A percentile compares a stretch with the other conserved stretches of the same genome.
phyloP scores from a whole-genome alignment of 345 rosid genomes.

The Pugionium dolabratum region DNA sequence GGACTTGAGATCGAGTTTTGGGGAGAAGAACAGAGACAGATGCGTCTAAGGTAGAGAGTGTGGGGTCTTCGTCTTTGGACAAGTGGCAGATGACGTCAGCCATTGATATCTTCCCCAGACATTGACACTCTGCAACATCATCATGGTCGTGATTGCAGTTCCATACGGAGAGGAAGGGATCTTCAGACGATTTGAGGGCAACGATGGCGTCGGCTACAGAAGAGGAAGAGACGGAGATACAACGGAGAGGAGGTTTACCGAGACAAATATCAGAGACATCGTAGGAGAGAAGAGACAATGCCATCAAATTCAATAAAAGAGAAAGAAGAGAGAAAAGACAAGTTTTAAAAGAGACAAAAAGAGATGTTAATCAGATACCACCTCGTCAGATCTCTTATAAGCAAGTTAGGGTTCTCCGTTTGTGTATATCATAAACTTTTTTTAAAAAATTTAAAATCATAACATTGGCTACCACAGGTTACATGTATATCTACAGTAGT shows the following conservation, averaged over 20 bases:
- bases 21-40: constrained; percentile 69
- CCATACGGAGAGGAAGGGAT: constrained; percentile 70
- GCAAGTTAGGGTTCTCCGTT: no score
- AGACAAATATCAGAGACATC: constrained; percentile 88
- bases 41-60: constrained; percentile 53
- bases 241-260: constrained; percentile 84
- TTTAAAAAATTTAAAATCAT: no score
- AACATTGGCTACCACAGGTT: no score
- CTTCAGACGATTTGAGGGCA: constrained; percentile 59
- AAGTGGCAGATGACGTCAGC: constrained; percentile 64
- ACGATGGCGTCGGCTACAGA: constrained; percentile 65
- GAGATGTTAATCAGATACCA: background rate
- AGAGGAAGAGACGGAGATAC: constrained; percentile 55
- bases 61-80: constrained; percentile 48
- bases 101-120: constrained; percentile 70
- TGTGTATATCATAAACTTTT: no score
- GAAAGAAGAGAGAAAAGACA: background rate
- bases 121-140: constrained; percentile 45
- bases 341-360: background rate
- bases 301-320: constrained; percentile 49
- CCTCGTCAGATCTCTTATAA: no score
- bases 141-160: constrained; percentile 48
- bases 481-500: no score
- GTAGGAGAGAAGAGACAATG: constrained; percentile 59
- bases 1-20: constrained; percentile 44